Percentiles rank a stretch among this genome's conserved stretches.
Evolutionary conservation across 768 basidiomycete genomes (phyloP).

Genomic region (Trametes sanguinea): DNA sequence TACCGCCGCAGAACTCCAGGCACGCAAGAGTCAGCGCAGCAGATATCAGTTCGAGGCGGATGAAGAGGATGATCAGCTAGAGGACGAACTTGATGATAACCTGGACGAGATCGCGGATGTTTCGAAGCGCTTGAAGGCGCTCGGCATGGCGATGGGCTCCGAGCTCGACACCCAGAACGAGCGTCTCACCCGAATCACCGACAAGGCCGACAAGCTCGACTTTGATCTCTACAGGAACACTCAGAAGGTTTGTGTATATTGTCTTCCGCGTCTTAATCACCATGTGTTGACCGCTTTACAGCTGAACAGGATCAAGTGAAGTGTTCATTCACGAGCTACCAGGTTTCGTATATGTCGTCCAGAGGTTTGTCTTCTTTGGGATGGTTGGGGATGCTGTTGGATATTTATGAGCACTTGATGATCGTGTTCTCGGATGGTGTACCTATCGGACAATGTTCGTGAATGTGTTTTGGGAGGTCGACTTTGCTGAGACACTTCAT

Average conservation of each 20-base stretch:
- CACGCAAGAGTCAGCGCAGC: constrained; percentile 69
- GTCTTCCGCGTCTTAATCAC: background rate
- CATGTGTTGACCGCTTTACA: constrained; percentile 12
- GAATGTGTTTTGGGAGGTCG: background rate
- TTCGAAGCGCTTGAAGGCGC: constrained; percentile 73
- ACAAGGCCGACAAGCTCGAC: constrained; percentile 78
- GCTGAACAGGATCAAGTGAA: constrained; percentile 41
- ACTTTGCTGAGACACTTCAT: no score
- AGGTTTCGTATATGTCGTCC: constrained; percentile 4
- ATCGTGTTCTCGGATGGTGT: background rate
- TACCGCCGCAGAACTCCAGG: constrained; percentile 52
- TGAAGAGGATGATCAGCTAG: constrained; percentile 89
- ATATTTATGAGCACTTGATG: background rate
- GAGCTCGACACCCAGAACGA: constrained; percentile 88
- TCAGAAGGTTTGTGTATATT: constrained; percentile 56
- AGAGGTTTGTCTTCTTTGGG: background rate
- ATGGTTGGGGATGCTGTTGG: background rate
- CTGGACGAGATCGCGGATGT: constrained; percentile 82
- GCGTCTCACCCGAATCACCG: constrained; percentile 73
- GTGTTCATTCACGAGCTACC: no score
- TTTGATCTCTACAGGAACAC: constrained; percentile 80
- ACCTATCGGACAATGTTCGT: background rate
- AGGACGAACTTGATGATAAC: constrained; percentile 93
- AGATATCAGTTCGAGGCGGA: constrained; percentile 91
- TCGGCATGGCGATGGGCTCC: constrained; percentile 81